These are phyloP conservation scores for Nannochloropsis salina DNA, from an alignment of 108 stramenopile species.

Conservation along the genomic window DNA sequence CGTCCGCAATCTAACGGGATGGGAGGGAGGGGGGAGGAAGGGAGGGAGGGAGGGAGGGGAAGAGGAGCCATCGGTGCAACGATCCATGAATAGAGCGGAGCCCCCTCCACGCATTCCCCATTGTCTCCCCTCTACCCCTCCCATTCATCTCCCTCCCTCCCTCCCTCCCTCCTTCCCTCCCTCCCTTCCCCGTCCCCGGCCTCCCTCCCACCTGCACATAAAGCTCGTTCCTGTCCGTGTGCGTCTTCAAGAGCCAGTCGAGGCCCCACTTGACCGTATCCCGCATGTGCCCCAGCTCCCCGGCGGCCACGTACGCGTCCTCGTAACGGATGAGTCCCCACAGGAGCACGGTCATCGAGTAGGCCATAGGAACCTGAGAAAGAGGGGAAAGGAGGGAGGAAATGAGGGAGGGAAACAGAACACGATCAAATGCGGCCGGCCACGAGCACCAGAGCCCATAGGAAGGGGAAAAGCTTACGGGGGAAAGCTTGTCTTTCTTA, in stretches of 20 bases:
- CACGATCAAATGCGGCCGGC: neutral
- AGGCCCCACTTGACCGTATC: neutral
- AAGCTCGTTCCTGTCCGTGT: neutral
- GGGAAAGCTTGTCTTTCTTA: conserved; percentile 1
- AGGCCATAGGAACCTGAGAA: neutral
- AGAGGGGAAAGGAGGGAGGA: neutral
- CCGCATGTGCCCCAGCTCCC: neutral
- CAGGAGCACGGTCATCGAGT: neutral
- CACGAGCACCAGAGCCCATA: neutral
- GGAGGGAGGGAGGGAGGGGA: neutral
- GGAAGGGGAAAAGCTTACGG: neutral
- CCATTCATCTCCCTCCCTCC: neutral
- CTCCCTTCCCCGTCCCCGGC: neutral
- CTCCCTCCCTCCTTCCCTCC: neutral
- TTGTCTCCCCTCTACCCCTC: neutral
- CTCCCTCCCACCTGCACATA: conserved; percentile 19
- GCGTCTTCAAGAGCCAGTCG: neutral
- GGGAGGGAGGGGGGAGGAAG: neutral
- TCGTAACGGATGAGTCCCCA: conserved; percentile 1
- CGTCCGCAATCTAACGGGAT: neutral
- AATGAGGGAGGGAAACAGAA: neutral
- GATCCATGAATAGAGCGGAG: no score
- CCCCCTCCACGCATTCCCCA: no score
- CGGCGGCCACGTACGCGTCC: neutral
- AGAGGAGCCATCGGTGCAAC: neutral